Percentiles rank a stretch among this genome's conserved stretches.
Evolutionary conservation across 2,329 filamentous ascomycete genomes (phyloP).

Genomic region (Hortaea werneckii): DNA sequence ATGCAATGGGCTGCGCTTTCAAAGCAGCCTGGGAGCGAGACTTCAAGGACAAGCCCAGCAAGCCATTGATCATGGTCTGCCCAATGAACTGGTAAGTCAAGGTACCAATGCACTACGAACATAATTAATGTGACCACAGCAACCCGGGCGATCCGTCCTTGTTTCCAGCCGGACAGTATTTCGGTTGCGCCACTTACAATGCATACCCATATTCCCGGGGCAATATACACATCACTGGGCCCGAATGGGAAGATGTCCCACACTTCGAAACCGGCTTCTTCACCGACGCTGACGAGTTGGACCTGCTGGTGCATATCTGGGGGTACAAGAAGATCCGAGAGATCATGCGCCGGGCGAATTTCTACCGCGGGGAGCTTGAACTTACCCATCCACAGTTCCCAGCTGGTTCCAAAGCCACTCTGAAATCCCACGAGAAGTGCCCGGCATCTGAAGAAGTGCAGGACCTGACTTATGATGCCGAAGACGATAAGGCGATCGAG

Average conservation of each 20-base stretch:
- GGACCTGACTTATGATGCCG: constrained; percentile 31
- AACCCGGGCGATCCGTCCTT: constrained; percentile 20
- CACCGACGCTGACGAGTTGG: constrained; percentile 37
- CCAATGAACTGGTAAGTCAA: constrained; percentile 22
- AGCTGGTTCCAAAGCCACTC: constrained; percentile 34
- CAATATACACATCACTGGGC: constrained; percentile 46
- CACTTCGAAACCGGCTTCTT: constrained; percentile 28
- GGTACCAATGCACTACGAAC: constrained; percentile 1
- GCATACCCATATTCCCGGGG: constrained; percentile 53
- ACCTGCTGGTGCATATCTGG: constrained; percentile 48
- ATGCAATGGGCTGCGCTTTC: constrained; percentile 43
- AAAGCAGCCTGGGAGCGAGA: constrained; percentile 44
- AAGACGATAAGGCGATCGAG: constrained; percentile 29
- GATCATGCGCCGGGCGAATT: constrained; percentile 44
- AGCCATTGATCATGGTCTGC: constrained; percentile 39
- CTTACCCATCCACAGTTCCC: constrained; percentile 28
- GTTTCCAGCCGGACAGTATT: constrained; percentile 33
- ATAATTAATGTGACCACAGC: background rate
- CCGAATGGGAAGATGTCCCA: constrained; percentile 31
- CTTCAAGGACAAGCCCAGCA: constrained; percentile 36
- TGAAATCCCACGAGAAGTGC: constrained; percentile 10
- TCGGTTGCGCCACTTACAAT: constrained; percentile 42
- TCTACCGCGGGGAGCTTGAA: constrained; percentile 35
- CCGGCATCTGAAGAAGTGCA: constrained; percentile 29
- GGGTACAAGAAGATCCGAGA: constrained; percentile 55